Conservation (phyloP, 768 basidiomycete genomes). For the Rhodosporidiobolus sp. region DNA sequence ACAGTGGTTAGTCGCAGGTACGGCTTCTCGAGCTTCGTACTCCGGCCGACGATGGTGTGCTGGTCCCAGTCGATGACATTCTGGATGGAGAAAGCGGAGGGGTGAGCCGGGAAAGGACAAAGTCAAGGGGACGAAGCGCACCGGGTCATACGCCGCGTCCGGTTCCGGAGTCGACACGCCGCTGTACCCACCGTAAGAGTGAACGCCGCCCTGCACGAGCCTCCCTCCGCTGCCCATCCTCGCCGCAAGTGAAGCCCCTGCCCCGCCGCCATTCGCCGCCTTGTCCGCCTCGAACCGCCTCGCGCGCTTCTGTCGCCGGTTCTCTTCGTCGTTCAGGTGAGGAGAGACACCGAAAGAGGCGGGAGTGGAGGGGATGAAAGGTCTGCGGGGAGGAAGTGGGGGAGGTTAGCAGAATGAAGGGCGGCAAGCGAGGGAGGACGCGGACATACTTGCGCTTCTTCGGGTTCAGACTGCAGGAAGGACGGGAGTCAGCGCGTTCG, state of each 20-base stretch:
- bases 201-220: constrained; percentile 48
- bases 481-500: not conserved
- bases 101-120: constrained; percentile 1
- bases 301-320: constrained; percentile 58
- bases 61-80: constrained; percentile 97
- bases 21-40: constrained; percentile 84
- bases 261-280: constrained; percentile 39
- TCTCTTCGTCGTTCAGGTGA: constrained; percentile 45
- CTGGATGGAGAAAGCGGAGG: constrained; percentile 54
- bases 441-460: constrained; percentile 44
- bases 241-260: not conserved
- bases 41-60: constrained; percentile 90
- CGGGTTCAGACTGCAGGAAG: constrained; percentile 15
- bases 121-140: constrained; percentile 9
- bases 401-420: not conserved
- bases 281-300: constrained; percentile 68
- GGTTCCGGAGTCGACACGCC: constrained; percentile 18
- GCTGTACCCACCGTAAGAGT: constrained; percentile 19
- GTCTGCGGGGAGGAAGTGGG: constrained; percentile 10
- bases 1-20: constrained; percentile 91
- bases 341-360: constrained; percentile 38
- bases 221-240: constrained; percentile 50
- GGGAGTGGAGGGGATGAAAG: constrained; percentile 39
- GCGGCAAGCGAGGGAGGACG: not conserved
- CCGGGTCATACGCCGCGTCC: constrained; percentile 38